Conservation (phyloP, 106 monocot species). For the Dendrobium huoshanense region DNA sequence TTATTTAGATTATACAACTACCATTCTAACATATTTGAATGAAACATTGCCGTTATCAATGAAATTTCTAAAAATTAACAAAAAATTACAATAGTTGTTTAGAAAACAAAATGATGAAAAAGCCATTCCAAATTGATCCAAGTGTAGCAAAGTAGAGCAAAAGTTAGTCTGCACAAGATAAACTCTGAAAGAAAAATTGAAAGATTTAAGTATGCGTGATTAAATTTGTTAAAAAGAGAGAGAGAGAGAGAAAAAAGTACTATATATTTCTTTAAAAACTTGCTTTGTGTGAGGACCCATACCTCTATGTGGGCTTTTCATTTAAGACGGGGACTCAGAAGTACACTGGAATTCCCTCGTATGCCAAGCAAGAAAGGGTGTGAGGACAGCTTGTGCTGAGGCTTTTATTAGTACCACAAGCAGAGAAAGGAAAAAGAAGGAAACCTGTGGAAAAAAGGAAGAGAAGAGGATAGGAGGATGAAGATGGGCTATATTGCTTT, state of each 20-base stretch:
- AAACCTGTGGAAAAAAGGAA: neutral
- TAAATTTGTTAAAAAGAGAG: neutral
- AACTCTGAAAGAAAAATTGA: too few species aligned
- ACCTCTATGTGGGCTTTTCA: conserved; percentile 22
- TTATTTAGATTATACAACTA: too few species aligned
- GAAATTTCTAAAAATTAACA: too few species aligned
- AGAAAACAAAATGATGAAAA: too few species aligned
- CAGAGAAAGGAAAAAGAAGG: conserved; percentile 2
- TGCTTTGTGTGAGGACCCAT: conserved; percentile 13
- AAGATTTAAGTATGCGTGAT: too few species aligned
- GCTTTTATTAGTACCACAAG: conserved; percentile 37
- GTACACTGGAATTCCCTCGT: conserved; percentile 72
- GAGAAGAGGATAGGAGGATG: neutral
- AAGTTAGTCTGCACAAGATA: too few species aligned
- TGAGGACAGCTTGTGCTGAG: conserved; percentile 32
- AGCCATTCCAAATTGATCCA: too few species aligned
- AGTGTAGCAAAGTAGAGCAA: too few species aligned
- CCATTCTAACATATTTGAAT: too few species aligned
- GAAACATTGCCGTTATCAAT: too few species aligned
- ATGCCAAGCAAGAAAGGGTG: conserved; percentile 40
- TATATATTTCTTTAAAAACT: neutral
- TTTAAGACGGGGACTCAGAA: conserved; percentile 26
- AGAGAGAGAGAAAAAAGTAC: neutral
- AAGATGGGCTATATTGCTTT: neutral
- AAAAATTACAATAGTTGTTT: too few species aligned